Conservation (phyloP, 139 green algal genomes). For the Picochlorum sp. region DNA sequence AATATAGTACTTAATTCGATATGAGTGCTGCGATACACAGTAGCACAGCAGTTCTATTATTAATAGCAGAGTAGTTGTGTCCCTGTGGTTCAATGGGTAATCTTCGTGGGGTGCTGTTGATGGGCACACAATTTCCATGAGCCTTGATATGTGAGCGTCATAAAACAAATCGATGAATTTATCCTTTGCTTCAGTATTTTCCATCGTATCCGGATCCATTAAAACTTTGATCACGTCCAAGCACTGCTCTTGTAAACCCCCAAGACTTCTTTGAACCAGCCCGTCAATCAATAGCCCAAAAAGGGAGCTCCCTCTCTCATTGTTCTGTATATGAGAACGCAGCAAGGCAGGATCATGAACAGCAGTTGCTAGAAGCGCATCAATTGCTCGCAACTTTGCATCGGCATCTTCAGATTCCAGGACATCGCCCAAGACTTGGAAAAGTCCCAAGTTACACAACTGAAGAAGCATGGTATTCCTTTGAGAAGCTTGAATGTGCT, state of each 20-base stretch:
- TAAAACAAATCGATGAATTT: conserved; percentile 96
- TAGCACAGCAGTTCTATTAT: conserved; percentile 93
- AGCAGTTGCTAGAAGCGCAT: conserved; percentile 73
- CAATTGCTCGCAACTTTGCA: conserved; percentile 60
- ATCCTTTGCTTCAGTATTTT: conserved; percentile 59
- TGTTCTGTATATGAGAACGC: conserved; percentile 47
- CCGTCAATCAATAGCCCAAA: conserved; percentile 56
- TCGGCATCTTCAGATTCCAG: conserved; percentile 24
- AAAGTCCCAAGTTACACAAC: conserved; percentile 75
- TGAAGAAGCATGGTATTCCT: conserved; percentile 50
- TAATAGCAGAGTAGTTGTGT: conserved; percentile 42
- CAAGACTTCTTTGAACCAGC: conserved; percentile 8
- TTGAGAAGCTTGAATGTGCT: conserved; percentile 68
- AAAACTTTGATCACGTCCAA: conserved; percentile 58
- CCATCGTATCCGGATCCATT: conserved; percentile 78
- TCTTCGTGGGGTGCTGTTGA: not conserved
- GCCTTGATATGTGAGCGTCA: conserved; percentile 54
- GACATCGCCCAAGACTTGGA: conserved; percentile 43
- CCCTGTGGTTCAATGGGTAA: no score
- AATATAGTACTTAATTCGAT: conserved; percentile 84
- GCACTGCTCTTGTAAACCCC: conserved; percentile 68
- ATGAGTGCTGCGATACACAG: conserved; percentile 79
- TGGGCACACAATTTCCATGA: conserved; percentile 36
- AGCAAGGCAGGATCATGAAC: conserved; percentile 74
- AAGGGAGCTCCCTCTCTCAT: conserved; percentile 34